Conservation (phyloP, 306 rosid genomes). For the Hippophae gyantsensis region DNA sequence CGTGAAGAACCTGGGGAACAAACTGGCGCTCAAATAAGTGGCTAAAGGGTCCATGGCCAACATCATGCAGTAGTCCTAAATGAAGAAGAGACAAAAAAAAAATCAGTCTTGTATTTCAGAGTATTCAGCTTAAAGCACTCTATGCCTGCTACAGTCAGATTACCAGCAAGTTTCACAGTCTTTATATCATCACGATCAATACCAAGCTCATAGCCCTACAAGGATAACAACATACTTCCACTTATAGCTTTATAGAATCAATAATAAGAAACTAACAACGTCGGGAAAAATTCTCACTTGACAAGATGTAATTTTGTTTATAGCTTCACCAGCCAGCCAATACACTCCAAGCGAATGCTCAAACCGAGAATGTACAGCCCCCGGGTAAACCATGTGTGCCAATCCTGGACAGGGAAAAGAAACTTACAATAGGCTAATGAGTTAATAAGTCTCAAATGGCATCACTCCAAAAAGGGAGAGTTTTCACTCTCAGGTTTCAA, state of each 20-base stretch:
- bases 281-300: conserved; percentile 37
- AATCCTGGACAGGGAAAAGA: conserved; percentile 44
- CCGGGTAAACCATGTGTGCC: conserved; percentile 74
- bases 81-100: conserved; percentile 10
- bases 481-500: too few relatives aligned
- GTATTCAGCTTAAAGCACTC: conserved; percentile 13
- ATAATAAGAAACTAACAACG: conserved; percentile 10
- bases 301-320: conserved; percentile 48
- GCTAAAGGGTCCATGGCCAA: conserved; percentile 96
- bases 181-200: conserved; percentile 64
- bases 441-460: neutral
- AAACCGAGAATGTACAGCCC: conserved; percentile 87
- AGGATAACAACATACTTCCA: conserved; percentile 18
- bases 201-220: conserved; percentile 73
- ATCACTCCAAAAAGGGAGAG: neutral
- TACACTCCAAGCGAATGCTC: conserved; percentile 97
- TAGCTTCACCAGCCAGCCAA: conserved; percentile 78
- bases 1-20: conserved; percentile 52
- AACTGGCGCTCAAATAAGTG: conserved; percentile 77
- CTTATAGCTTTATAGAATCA: neutral
- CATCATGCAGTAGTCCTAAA: conserved; percentile 88
- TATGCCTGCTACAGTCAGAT: conserved; percentile 10
- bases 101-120: conserved; percentile 14
- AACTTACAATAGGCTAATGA: neutral
- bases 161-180: conserved; percentile 92